Percentiles rank a stretch among this genome's conserved stretches.
phyloP scores from a whole-genome alignment of 2,329 filamentous ascomycete species.

The Colletotrichum tamarilloi region DNA sequence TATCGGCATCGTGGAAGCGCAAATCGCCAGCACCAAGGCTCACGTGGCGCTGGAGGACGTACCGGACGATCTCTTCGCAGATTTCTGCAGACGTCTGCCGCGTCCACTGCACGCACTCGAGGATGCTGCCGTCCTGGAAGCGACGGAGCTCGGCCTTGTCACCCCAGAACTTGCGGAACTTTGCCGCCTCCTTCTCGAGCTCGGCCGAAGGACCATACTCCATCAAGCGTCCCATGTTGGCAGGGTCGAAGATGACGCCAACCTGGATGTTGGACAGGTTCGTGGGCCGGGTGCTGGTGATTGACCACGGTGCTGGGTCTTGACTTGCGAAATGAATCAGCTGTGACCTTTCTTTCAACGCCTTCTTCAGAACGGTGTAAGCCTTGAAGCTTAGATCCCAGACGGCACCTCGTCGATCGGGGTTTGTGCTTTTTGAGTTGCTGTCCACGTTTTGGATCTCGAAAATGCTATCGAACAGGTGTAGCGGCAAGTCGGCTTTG shows the following conservation, averaged over 20 bases:
- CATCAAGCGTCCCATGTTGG: conserved; percentile 78
- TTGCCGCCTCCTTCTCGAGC: conserved; percentile 82
- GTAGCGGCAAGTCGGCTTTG: conserved; percentile 63
- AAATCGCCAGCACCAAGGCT: conserved; percentile 66
- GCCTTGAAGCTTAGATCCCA: conserved; percentile 66
- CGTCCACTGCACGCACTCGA: conserved; percentile 91
- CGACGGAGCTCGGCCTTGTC: conserved; percentile 91
- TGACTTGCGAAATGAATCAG: conserved; percentile 70
- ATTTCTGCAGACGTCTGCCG: conserved; percentile 72
- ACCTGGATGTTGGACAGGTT: conserved; percentile 61
- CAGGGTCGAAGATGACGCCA: conserved; percentile 78
- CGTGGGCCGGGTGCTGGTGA: conserved; percentile 43
- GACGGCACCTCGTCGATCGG: conserved; percentile 55
- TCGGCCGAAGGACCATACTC: conserved; percentile 91
- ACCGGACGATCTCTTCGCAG: conserved; percentile 81
- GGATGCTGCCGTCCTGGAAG: conserved; percentile 94
- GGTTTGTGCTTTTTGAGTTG: conserved; percentile 39
- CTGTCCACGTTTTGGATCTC: conserved; percentile 48
- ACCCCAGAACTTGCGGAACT: conserved; percentile 94
- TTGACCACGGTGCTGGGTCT: conserved; percentile 55
- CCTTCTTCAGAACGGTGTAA: conserved; percentile 73
- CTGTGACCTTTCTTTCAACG: conserved; percentile 79
- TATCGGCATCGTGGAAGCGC: conserved; percentile 60
- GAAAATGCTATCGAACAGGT: conserved; percentile 64
- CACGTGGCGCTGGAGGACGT: conserved; percentile 78